Conservation (phyloP, 2,329 filamentous ascomycete genomes). For the Verticillium nubilum region DNA sequence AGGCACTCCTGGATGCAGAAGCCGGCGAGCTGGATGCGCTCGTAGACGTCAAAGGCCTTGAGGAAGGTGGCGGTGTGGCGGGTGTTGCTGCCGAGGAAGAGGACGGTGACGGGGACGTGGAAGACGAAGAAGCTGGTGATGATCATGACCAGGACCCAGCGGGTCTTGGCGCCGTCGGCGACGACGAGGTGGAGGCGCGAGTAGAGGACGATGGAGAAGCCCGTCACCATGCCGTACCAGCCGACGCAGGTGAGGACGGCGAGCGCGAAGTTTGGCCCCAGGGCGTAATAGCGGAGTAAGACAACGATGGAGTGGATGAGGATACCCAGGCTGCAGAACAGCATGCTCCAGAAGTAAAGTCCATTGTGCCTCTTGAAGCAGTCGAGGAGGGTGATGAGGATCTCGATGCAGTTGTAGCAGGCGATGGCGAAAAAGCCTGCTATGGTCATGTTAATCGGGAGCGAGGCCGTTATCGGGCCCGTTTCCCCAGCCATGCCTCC, state of each 20-base stretch:
- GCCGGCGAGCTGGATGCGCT: slow-evolving; percentile 49
- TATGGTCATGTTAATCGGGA: slow-evolving; percentile 8
- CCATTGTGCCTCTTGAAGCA: slow-evolving; percentile 18
- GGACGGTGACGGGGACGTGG: slow-evolving; percentile 40
- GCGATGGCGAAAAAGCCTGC: slow-evolving; percentile 14
- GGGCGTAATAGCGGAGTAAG: slow-evolving; percentile 31
- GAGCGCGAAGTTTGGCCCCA: not conserved
- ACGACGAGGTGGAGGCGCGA: slow-evolving; percentile 53
- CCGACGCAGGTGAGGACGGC: slow-evolving; percentile 25
- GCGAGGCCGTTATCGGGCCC: not conserved
- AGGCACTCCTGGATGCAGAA: slow-evolving; percentile 52
- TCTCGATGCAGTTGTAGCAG: slow-evolving; percentile 18
- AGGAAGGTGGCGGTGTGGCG: slow-evolving; percentile 13
- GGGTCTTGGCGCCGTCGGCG: slow-evolving; percentile 10
- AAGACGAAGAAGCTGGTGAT: slow-evolving; percentile 41
- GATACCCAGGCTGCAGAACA: slow-evolving; percentile 28
- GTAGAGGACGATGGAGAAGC: slow-evolving; percentile 19
- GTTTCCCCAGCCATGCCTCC: slow-evolving; percentile 1
- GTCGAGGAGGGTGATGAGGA: slow-evolving; percentile 17
- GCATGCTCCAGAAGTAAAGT: slow-evolving; percentile 24
- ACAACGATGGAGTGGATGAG: slow-evolving; percentile 50
- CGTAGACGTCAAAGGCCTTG: slow-evolving; percentile 36
- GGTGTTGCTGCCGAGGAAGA: slow-evolving; percentile 37
- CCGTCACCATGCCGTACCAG: slow-evolving; percentile 54
- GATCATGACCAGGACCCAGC: slow-evolving; percentile 42